Evolutionary conservation across 257 asterid species (phyloP).

Genomic region (Pogostemon cablin): DNA sequence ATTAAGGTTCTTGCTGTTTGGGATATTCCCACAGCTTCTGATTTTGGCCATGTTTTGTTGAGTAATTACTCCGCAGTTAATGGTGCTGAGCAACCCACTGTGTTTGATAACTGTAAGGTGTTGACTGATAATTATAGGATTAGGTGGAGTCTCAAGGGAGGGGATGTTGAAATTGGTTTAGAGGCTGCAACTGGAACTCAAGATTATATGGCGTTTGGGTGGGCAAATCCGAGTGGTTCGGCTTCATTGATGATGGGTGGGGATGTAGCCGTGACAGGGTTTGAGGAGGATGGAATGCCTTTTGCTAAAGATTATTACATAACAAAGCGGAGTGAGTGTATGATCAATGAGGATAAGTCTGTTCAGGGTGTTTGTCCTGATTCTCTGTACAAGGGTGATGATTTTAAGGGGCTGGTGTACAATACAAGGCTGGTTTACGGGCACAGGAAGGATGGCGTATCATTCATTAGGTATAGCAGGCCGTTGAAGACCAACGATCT

Average conservation of each 20-base stretch:
- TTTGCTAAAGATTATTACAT: constrained; percentile 84
- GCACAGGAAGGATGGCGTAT: constrained; percentile 90
- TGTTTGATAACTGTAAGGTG: constrained; percentile 74
- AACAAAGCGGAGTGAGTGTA: constrained; percentile 78
- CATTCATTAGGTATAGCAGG: constrained; percentile 80
- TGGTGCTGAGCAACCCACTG: constrained; percentile 49
- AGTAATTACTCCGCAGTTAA: constrained; percentile 34
- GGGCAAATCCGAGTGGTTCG: constrained; percentile 80
- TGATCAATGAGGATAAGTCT: constrained; percentile 59
- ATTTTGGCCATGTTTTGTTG: constrained; percentile 78
- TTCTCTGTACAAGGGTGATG: constrained; percentile 48
- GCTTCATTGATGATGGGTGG: constrained; percentile 81
- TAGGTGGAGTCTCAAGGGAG: constrained; percentile 72
- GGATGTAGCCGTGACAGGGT: constrained; percentile 82
- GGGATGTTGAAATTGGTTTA: constrained; percentile 70
- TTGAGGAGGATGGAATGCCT: constrained; percentile 73
- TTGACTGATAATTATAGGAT: constrained; percentile 67
- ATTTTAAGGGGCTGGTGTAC: constrained; percentile 56
- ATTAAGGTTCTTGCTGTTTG: constrained; percentile 72
- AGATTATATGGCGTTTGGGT: constrained; percentile 92
- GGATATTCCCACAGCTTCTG: constrained; percentile 89
- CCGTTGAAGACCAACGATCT: constrained; percentile 61
- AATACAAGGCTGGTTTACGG: constrained; percentile 75
- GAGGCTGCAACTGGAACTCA: constrained; percentile 75
- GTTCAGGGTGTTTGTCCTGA: constrained; percentile 93